phyloP scores from a whole-genome alignment of 345 rosid genomes.

The Kernera saxatilis region DNA sequence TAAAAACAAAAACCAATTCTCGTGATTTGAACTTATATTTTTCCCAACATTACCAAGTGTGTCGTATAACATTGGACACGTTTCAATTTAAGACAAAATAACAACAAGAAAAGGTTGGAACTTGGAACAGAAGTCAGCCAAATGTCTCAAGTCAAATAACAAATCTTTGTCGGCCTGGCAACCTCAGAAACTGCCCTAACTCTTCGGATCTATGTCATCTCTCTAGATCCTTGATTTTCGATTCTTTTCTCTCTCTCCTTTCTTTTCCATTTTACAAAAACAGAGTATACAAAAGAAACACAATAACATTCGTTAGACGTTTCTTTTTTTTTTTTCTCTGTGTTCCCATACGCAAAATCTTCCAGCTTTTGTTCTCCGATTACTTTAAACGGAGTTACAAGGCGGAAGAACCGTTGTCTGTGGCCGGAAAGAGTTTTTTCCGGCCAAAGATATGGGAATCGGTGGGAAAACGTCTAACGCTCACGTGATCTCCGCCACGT shows the following conservation, averaged over 20 bases:
- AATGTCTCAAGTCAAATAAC: slow-evolving; percentile 11
- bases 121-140: slow-evolving; percentile 14
- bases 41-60: background rate
- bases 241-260: background rate
- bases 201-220: slow-evolving; percentile 13
- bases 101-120: slow-evolving; percentile 13
- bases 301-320: background rate
- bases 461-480: background rate
- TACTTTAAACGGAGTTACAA: slow-evolving; percentile 7
- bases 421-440: background rate
- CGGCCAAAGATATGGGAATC: slow-evolving; percentile 23
- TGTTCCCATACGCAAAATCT: slow-evolving; percentile 24
- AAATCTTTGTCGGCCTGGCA: slow-evolving; percentile 5
- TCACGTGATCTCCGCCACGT: background rate
- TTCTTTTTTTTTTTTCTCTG: background rate
- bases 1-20: background rate
- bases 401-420: slow-evolving; percentile 17
- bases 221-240: slow-evolving; percentile 17
- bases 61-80: background rate
- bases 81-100: background rate
- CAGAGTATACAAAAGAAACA: background rate
- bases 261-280: background rate
- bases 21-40: too few species aligned
- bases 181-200: background rate
- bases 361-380: slow-evolving; percentile 23